Evolutionary conservation across 768 basidiomycete genomes (phyloP).

Genomic region (Pilatotrama ljubarskyi): DNA sequence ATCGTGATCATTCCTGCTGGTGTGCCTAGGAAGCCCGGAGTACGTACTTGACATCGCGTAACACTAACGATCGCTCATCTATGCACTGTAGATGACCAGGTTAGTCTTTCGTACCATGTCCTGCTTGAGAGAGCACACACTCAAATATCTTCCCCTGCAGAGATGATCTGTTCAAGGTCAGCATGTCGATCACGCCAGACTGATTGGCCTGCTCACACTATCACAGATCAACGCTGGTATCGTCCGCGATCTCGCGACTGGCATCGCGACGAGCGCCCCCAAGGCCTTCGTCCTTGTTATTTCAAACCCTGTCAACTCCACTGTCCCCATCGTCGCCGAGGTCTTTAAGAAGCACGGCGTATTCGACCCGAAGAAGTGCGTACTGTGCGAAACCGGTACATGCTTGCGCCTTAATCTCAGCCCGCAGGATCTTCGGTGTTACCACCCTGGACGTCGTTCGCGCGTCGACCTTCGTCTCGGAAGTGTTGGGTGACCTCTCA

Average conservation of each 20-base stretch:
- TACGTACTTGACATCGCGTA: constrained; percentile 40
- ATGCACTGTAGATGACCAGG: constrained; percentile 48
- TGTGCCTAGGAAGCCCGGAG: constrained; percentile 92
- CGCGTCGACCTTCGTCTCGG: constrained; percentile 93
- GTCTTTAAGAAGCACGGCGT: constrained; percentile 91
- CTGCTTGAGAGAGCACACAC: constrained; percentile 13
- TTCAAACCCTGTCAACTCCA: constrained; percentile 99
- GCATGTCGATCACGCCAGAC: not conserved
- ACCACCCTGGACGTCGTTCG: constrained; percentile 98
- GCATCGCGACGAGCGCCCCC: constrained; percentile 79
- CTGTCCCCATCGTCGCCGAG: constrained; percentile 95
- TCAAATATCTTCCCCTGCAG: constrained; percentile 39
- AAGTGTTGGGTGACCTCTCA: constrained; percentile 66
- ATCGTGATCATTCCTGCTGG: constrained; percentile 96
- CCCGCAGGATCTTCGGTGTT: constrained; percentile 88
- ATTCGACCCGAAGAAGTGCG: constrained; percentile 88
- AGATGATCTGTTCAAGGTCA: constrained; percentile 94
- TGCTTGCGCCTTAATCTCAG: not conserved
- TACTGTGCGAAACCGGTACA: not conserved
- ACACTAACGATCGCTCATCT: constrained; percentile 3
- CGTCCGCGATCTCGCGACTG: constrained; percentile 88
- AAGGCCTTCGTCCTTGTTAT: constrained; percentile 95
- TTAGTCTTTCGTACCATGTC: constrained; percentile 26
- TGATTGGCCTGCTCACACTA: not conserved
- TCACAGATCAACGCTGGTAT: constrained; percentile 95